Evolutionary conservation across 1,139 yeast genomes (phyloP).

Genomic region (Pichia sp.): DNA sequence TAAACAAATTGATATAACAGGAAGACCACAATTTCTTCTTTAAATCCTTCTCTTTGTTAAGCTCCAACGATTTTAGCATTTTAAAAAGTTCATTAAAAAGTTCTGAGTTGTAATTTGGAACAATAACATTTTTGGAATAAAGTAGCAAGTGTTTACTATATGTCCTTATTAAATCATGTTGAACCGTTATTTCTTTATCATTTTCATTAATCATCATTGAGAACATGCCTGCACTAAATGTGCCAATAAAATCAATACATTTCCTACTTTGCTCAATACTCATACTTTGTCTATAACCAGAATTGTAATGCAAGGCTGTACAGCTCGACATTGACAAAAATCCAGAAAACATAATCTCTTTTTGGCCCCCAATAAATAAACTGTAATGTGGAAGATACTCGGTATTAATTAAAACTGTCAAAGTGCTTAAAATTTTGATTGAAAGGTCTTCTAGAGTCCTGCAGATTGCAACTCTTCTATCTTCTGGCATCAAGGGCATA

Average conservation of each 20-base stretch:
- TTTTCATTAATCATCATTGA: conserved; percentile 11
- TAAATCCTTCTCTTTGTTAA: background rate
- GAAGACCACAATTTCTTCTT: conserved; percentile 3
- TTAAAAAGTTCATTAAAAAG: conserved; percentile 1
- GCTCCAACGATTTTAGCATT: background rate
- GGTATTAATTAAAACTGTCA: conserved; percentile 7
- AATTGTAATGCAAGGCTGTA: conserved; percentile 11
- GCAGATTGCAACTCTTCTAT: conserved; percentile 8
- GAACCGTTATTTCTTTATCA: background rate
- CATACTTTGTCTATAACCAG: conserved; percentile 6
- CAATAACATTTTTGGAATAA: conserved; percentile 3
- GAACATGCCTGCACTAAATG: conserved; percentile 12
- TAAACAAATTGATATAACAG: conserved; percentile 7
- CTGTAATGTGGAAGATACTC: conserved; percentile 6
- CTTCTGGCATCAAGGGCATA: background rate
- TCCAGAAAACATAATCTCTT: conserved; percentile 5
- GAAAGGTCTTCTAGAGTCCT: conserved; percentile 7
- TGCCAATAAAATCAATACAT: conserved; percentile 11
- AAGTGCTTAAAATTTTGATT: background rate
- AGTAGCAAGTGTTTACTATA: conserved; percentile 3
- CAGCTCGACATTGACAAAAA: conserved; percentile 6
- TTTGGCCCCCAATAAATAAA: background rate
- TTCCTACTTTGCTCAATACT: conserved; percentile 8
- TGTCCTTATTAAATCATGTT: background rate
- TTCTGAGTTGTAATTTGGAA: conserved; percentile 1